Conservation (phyloP, 768 basidiomycete genomes). For the Suillus alpinus region DNA sequence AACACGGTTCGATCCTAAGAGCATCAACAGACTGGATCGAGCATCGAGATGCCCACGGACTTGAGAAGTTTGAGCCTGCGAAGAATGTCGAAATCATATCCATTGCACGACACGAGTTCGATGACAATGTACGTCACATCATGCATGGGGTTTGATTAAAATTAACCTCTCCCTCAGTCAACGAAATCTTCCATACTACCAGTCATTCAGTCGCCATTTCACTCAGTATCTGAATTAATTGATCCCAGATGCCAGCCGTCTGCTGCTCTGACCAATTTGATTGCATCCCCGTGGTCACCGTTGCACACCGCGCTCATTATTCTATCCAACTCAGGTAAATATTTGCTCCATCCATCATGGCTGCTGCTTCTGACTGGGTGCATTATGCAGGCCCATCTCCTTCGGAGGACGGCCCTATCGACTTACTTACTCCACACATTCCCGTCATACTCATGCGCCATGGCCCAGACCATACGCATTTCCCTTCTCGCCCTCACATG, state of each 20-base stretch:
- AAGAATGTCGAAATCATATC: slow-evolving; percentile 63
- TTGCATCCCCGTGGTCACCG: slow-evolving; percentile 57
- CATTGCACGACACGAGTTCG: slow-evolving; percentile 42
- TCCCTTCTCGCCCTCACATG: slow-evolving; percentile 34
- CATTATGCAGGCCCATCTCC: slow-evolving; percentile 23
- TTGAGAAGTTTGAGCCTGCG: slow-evolving; percentile 63
- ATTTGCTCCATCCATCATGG: not conserved
- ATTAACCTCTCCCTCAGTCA: slow-evolving; percentile 21
- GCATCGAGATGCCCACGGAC: slow-evolving; percentile 59
- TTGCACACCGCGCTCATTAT: slow-evolving; percentile 61
- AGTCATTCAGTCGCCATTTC: slow-evolving; percentile 56
- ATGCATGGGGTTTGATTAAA: not conserved
- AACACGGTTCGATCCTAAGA: slow-evolving; percentile 42
- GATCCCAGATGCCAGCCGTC: slow-evolving; percentile 53
- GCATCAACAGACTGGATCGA: slow-evolving; percentile 76
- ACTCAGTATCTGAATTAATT: slow-evolving; percentile 48
- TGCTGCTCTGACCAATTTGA: slow-evolving; percentile 45
- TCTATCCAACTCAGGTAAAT: slow-evolving; percentile 47
- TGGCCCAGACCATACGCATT: slow-evolving; percentile 30
- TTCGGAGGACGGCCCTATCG: slow-evolving; percentile 46
- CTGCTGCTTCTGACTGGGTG: slow-evolving; percentile 9
- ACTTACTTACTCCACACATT: slow-evolving; percentile 48
- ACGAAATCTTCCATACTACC: slow-evolving; percentile 32
- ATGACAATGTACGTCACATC: slow-evolving; percentile 42
- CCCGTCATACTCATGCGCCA: slow-evolving; percentile 56